These are phyloP conservation scores for Leucocoprinus sp. DNA, from an alignment of 768 basidiomycete genomes.

Conservation along the genomic window DNA sequence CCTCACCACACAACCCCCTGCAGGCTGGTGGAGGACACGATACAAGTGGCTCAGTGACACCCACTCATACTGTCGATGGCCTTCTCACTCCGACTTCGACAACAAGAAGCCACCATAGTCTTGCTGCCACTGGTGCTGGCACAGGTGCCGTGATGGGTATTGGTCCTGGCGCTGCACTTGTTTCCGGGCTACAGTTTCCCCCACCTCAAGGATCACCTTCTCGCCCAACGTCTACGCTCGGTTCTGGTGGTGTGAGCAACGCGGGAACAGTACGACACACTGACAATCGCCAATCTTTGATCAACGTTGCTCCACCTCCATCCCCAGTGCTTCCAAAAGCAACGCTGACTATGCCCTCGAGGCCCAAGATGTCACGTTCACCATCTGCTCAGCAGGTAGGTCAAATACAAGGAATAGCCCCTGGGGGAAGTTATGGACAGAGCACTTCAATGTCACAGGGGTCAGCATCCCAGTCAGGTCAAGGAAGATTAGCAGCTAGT, in stretches of 20 bases:
- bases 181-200: background rate
- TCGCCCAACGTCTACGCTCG: background rate
- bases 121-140: background rate
- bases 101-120: background rate
- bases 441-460: slow-evolving; percentile 6
- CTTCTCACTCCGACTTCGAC: slow-evolving; percentile 4
- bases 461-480: slow-evolving; percentile 16
- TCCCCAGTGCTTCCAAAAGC: slow-evolving; percentile 32
- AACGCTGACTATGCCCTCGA: slow-evolving; percentile 25
- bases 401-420: slow-evolving; percentile 11
- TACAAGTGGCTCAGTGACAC: slow-evolving; percentile 2
- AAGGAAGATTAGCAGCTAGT: background rate
- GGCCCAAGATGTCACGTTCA: slow-evolving; percentile 47
- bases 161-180: slow-evolving; percentile 1
- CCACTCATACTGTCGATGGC: background rate
- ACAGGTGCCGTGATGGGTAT: background rate
- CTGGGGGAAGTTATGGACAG: background rate
- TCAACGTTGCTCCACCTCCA: slow-evolving; percentile 28
- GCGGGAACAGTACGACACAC: background rate
- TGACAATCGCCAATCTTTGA: slow-evolving; percentile 31
- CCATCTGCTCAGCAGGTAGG: slow-evolving; percentile 43
- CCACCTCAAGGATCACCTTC: background rate
- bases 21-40: slow-evolving; percentile 3
- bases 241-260: background rate
- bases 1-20: background rate